Conservation (phyloP, 2,329 filamentous ascomycete genomes). For the Polytolypa hystricis region DNA sequence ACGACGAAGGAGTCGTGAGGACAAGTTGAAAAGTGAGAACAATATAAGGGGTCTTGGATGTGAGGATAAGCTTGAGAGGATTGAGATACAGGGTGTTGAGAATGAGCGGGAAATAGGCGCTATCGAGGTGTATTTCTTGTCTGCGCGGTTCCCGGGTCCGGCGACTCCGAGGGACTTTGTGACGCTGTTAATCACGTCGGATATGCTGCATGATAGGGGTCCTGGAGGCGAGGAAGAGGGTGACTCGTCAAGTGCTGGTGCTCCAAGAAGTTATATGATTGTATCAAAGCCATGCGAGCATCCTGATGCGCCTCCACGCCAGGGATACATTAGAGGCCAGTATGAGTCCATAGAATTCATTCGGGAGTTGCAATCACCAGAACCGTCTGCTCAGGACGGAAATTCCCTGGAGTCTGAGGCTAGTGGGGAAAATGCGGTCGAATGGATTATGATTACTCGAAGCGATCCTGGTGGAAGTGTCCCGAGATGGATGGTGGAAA, state of each 20-base stretch:
- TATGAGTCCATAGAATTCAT: slow-evolving; percentile 93
- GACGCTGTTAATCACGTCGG: slow-evolving; percentile 61
- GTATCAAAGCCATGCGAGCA: slow-evolving; percentile 77
- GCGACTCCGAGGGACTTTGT: slow-evolving; percentile 83
- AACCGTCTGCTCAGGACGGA: slow-evolving; percentile 16
- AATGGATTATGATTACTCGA: slow-evolving; percentile 88
- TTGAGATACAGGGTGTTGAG: slow-evolving; percentile 36
- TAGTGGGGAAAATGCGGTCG: slow-evolving; percentile 53
- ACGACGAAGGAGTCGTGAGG: slow-evolving; percentile 55
- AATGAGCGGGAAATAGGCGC: slow-evolving; percentile 13
- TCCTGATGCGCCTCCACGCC: slow-evolving; percentile 55
- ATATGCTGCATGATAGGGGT: slow-evolving; percentile 26
- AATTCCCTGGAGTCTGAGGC: slow-evolving; percentile 37
- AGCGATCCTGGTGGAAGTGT: slow-evolving; percentile 84
- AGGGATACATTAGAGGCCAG: slow-evolving; percentile 67
- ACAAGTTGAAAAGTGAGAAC: slow-evolving; percentile 59
- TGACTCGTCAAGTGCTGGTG: slow-evolving; percentile 15
- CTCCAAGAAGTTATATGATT: slow-evolving; percentile 66
- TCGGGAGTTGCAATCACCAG: slow-evolving; percentile 55
- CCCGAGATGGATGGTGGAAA: slow-evolving; percentile 82
- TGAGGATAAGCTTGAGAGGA: slow-evolving; percentile 59
- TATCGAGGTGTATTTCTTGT: slow-evolving; percentile 63
- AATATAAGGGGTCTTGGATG: slow-evolving; percentile 78
- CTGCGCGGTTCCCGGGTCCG: slow-evolving; percentile 80
- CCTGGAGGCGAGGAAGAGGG: slow-evolving; percentile 14